Evolutionary conservation across 139 green algal species (phyloP).

Genomic region (Closterium sp.): DNA sequence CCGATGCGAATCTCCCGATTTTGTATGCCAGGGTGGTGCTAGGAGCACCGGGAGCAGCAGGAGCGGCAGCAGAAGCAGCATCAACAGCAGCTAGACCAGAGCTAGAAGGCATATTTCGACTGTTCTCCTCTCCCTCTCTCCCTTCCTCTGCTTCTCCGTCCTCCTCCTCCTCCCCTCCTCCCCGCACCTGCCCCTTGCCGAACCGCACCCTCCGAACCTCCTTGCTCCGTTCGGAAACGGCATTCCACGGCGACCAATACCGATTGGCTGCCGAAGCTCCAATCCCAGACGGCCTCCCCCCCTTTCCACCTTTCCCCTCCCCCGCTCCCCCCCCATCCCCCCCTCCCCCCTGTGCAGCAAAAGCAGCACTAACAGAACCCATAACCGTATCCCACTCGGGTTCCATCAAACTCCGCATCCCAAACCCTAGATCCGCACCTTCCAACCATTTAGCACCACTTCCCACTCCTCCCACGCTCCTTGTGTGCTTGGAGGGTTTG

Average conservation of each 20-base stretch:
- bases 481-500: background rate
- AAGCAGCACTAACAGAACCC: background rate
- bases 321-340: background rate
- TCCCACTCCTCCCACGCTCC: background rate
- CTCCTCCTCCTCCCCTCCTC: slow-evolving; percentile 9
- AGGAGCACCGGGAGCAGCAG: no score
- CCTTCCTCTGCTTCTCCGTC: background rate
- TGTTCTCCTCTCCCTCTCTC: background rate
- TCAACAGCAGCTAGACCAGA: background rate
- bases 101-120: no score
- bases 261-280: background rate
- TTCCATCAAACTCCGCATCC: background rate
- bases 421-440: background rate
- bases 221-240: slow-evolving; percentile 12
- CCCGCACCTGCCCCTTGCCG: background rate
- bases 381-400: background rate
- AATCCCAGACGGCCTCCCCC: background rate
- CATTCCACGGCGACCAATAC: slow-evolving; percentile 31
- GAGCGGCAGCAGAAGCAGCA: background rate
- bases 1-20: background rate
- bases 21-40: background rate
- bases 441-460: background rate
- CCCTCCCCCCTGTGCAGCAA: background rate
- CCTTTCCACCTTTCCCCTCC: background rate
- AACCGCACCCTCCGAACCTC: slow-evolving; percentile 7